Base-by-base conservation (phyloP, 495 filamentous ascomycete species). In the Penicillium herquei region DNA sequence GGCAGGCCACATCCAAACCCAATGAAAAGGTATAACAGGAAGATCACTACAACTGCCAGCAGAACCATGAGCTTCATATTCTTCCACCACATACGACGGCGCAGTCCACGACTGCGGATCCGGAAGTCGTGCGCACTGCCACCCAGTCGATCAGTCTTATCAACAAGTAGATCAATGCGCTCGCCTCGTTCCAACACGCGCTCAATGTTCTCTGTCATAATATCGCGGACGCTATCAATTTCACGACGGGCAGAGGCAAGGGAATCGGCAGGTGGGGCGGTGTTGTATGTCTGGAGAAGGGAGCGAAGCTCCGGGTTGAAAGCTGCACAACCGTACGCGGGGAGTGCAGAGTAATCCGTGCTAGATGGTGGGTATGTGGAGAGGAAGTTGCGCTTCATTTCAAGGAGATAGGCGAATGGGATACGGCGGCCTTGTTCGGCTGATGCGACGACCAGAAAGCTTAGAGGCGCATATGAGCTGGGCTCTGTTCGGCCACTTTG, bases 181-280 rank as follows among this genome's bases (percentile, higher is more conserved):
- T 97, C 94, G 14, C 94, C 94, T 3, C 94, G 77, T 81, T 99
- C 94, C 45, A 99, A 70, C 62, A 99, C 84, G 52, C 92, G 80
- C 82, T 99, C 94, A 61, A 99, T 99, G 72, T 98, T 99, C 77
- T 95, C 85, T 51, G 92, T 96, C 94, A 99, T 99, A 67, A 99
- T 96, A 32, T 92, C 91, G 43, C 88, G 78, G 40, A 96, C 94
- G 58, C 88, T 90, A 52, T 96, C 92, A 62, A 99, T 97, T 76
- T 98, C 95, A 30, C 81, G 77, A 67, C 89, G 87, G 32, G 87
- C 92, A 51, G 88, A 92, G 37, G 80, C 76, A 16, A 98, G 84
- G 51, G 94, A 92, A 74, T 98, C 95, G 40, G 91, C 78, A 61
- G 88, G 82, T 57, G 84, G 78, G 41, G 90, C 89, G 16, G 86